Percentiles rank a stretch among this genome's conserved stretches.
These are phyloP conservation scores for Mycena polygramma DNA, from an alignment of 768 basidiomycete species.

Conservation along the genomic window DNA sequence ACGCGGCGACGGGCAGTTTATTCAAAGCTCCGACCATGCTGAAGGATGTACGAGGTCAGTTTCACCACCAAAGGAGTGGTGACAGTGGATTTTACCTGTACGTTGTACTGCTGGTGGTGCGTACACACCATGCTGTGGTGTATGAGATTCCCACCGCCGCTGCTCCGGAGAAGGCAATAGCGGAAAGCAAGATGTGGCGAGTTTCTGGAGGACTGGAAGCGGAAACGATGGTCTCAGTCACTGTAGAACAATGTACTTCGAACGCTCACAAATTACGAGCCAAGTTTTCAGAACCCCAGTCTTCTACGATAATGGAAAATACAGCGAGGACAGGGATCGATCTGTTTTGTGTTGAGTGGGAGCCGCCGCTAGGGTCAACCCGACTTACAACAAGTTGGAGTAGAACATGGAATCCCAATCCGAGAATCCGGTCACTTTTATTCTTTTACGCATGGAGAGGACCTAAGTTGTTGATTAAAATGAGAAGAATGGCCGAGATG, in stretches of 20 bases:
- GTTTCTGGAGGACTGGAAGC: conserved; percentile 83
- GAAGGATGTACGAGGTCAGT: conserved; percentile 26
- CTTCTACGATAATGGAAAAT: conserved; percentile 87
- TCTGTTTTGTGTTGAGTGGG: conserved; percentile 6
- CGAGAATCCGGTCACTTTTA: conserved; percentile 94
- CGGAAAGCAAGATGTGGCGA: conserved; percentile 81
- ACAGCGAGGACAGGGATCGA: conserved; percentile 88
- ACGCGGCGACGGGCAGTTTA: conserved; percentile 97
- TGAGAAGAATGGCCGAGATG: conserved; percentile 28
- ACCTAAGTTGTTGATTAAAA: conserved; percentile 64
- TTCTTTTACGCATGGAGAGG: conserved; percentile 94
- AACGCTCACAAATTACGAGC: conserved; percentile 87
- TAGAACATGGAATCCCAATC: conserved; percentile 99
- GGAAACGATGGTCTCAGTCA: conserved; percentile 13
- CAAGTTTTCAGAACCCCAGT: conserved; percentile 89
- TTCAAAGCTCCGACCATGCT: conserved; percentile 98
- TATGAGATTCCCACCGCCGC: conserved; percentile 98
- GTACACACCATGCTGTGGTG: conserved; percentile 98
- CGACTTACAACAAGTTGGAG: conserved; percentile 84
- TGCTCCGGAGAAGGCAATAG: conserved; percentile 97
- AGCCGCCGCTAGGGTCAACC: no score
- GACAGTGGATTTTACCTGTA: conserved; percentile 74
- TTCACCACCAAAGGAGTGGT: conserved; percentile 11
- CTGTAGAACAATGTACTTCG: conserved; percentile 4
- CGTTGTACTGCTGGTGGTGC: conserved; percentile 97